These are phyloP conservation scores for Candida mattraensis DNA, from an alignment of 805 yeast species.

Conservation along the genomic window DNA sequence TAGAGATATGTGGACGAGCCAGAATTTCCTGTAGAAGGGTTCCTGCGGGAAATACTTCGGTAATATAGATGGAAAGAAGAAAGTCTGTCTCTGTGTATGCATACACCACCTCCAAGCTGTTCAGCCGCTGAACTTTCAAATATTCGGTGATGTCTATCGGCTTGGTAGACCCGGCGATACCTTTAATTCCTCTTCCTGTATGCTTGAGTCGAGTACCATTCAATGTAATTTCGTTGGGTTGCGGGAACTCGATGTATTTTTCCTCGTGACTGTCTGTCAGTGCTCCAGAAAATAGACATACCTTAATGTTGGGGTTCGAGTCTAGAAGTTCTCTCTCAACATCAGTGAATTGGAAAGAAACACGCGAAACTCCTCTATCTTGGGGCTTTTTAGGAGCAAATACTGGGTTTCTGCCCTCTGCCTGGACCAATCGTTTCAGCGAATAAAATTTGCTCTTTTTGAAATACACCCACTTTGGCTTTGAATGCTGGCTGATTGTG, in stretches of 20 bases:
- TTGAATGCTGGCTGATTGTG: constrained; percentile 1
- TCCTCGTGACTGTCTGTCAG: constrained; percentile 19
- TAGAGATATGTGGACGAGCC: constrained; percentile 51
- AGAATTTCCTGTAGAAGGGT: constrained; percentile 42
- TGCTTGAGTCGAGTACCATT: constrained; percentile 52
- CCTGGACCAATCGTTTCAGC: constrained; percentile 46
- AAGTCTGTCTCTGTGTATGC: constrained; percentile 54
- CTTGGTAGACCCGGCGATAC: constrained; percentile 71
- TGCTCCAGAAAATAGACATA: constrained; percentile 60
- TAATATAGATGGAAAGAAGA: constrained; percentile 58
- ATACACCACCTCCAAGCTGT: constrained; percentile 53
- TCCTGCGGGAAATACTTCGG: constrained; percentile 45
- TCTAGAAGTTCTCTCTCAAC: constrained; percentile 42
- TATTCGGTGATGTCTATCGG: constrained; percentile 76
- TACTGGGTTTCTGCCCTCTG: constrained; percentile 41
- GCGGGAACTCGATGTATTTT: constrained; percentile 60
- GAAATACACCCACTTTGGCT: constrained; percentile 48
- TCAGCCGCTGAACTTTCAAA: constrained; percentile 31
- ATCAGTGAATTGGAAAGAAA: constrained; percentile 43
- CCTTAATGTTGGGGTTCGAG: constrained; percentile 30
- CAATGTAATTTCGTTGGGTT: constrained; percentile 63
- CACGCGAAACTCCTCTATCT: constrained; percentile 44
- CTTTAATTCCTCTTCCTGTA: constrained; percentile 72
- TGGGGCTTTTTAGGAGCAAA: constrained; percentile 40
- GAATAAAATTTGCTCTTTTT: constrained; percentile 56